These are phyloP conservation scores for Pseudogymnoascus sp. DNA, from an alignment of 2,329 filamentous ascomycete species.

Conservation along the genomic window DNA sequence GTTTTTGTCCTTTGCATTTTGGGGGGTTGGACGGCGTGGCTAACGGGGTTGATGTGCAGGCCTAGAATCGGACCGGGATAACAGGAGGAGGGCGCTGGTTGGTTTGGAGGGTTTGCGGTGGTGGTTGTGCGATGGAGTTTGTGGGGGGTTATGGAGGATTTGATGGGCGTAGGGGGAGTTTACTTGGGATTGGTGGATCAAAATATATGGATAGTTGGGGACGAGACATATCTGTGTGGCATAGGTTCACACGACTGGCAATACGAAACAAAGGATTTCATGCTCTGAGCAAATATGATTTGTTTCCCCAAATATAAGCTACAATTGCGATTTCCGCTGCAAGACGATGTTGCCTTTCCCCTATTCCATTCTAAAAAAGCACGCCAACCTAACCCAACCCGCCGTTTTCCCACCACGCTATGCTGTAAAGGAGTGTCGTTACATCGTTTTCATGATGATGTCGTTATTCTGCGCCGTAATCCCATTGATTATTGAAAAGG, in stretches of 20 bases:
- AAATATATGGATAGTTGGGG: background rate
- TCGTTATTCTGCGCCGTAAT: background rate
- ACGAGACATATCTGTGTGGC: background rate
- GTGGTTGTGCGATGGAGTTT: background rate
- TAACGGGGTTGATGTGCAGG: conserved; percentile 19
- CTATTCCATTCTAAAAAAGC: background rate
- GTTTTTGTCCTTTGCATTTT: conserved; percentile 17
- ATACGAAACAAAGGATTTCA: background rate
- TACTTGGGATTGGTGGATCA: background rate
- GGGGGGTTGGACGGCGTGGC: background rate
- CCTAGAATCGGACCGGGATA: conserved; percentile 49
- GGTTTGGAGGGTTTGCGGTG: background rate
- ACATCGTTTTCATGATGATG: conserved; percentile 1
- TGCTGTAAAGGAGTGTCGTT: conserved; percentile 1
- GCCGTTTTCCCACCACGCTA: background rate
- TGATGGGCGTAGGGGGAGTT: background rate
- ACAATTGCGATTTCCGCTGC: background rate
- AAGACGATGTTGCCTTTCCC: background rate
- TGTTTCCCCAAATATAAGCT: background rate
- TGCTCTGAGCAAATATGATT: background rate
- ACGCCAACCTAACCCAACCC: background rate
- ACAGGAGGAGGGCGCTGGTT: conserved; percentile 18
- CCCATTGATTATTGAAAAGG: background rate
- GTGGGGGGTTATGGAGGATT: background rate
- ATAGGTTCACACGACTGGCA: background rate